These are phyloP conservation scores for Irpex rosettiformis DNA, from an alignment of 1,284 basidiomycete genomes.

Conservation along the genomic window DNA sequence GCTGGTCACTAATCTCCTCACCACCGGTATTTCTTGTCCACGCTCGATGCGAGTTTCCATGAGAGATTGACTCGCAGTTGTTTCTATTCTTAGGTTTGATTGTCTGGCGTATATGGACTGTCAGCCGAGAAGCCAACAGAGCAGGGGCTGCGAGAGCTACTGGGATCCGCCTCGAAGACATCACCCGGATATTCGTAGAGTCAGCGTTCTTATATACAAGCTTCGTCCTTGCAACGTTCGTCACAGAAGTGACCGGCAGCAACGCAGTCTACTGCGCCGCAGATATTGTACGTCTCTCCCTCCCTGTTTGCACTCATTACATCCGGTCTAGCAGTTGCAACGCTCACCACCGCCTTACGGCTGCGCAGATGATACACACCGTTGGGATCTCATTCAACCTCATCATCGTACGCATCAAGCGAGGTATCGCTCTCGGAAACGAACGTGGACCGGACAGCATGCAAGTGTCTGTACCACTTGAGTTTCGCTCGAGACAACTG, in stretches of 20 bases:
- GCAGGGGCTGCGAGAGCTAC: background rate
- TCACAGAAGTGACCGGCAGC: conserved; percentile 7
- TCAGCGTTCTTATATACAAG: conserved; percentile 8
- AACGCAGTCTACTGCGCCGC: conserved; percentile 8
- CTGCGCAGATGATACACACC: background rate
- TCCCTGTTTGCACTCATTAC: background rate
- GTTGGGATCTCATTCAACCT: conserved; percentile 11
- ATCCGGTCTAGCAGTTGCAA: background rate
- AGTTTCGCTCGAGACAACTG: background rate
- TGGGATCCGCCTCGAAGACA: background rate
- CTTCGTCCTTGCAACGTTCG: conserved; percentile 6
- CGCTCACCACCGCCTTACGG: background rate
- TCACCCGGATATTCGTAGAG: conserved; percentile 11
- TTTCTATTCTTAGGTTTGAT: conserved; percentile 1
- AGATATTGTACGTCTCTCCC: conserved; percentile 7
- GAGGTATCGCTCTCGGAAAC: background rate
- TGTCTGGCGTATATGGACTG: conserved; percentile 9
- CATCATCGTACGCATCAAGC: conserved; percentile 8
- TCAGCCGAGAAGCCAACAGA: background rate
- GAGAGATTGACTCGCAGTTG: background rate
- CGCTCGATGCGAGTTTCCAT: too few relatives aligned
- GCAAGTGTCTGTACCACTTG: background rate
- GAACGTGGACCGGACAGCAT: background rate
- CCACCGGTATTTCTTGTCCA: conserved; percentile 1
- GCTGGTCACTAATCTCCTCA: conserved; percentile 6